A percentile compares a stretch with the other conserved stretches of the same genome.
Conservation (phyloP, 768 basidiomycete genomes). For the Obba rivulosa region DNA sequence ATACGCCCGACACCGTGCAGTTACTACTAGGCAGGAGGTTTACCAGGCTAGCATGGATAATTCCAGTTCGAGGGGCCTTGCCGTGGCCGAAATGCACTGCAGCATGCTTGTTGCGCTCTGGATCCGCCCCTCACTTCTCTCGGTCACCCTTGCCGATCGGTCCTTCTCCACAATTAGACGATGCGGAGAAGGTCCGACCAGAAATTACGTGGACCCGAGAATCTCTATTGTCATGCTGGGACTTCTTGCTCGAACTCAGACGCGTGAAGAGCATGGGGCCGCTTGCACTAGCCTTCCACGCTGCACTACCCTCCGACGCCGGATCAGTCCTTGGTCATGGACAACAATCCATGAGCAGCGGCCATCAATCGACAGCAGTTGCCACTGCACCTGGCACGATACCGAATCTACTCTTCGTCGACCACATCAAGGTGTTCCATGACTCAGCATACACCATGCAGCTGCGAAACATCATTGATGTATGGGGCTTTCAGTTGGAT, state of each 20-base stretch:
- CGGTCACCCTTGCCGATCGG: not conserved
- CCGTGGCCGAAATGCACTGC: constrained; percentile 10
- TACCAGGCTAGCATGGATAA: constrained; percentile 11
- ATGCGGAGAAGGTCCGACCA: not conserved
- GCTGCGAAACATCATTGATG: constrained; percentile 6
- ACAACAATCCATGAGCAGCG: not conserved
- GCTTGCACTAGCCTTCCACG: constrained; percentile 11
- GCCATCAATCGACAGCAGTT: not conserved
- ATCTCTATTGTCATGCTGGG: constrained; percentile 9
- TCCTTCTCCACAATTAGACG: not conserved
- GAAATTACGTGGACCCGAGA: constrained; percentile 11
- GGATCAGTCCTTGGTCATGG: not conserved
- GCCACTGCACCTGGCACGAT: not conserved
- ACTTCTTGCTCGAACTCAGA: constrained; percentile 6
- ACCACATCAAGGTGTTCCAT: constrained; percentile 15
- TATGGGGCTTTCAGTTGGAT: constrained; percentile 8
- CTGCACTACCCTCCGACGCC: not conserved
- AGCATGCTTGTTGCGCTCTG: constrained; percentile 1
- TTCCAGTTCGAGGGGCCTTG: constrained; percentile 13
- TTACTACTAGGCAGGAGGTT: constrained; percentile 1
- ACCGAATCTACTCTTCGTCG: not conserved
- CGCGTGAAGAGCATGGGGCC: constrained; percentile 9
- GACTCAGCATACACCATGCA: constrained; percentile 7
- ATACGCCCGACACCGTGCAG: not conserved
- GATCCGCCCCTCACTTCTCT: too few species aligned